Evolutionary conservation across 2,329 filamentous ascomycete species (phyloP), one percentile per base, ranked within the genome.

Genomic region (Alternaria angustiovoidea): DNA sequence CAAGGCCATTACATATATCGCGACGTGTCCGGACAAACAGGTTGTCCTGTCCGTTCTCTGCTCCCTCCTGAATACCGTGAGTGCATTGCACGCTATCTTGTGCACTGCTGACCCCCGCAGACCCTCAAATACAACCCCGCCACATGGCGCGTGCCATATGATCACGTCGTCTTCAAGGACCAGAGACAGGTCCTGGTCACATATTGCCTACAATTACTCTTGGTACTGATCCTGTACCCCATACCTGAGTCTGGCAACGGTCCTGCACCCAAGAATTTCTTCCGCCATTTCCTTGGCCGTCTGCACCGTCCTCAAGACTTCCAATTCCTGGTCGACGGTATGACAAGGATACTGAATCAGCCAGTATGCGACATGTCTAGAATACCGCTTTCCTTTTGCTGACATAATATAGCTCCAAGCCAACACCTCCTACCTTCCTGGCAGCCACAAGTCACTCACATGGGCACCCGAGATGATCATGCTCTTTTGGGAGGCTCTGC

Each of bases 391-490:
- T 20, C 7, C 28, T 3, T 18, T 53, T 32, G 51, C 74, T 80
- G 54, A 79, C 65, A 9, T 34, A 18, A 5, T 34, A 1, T 60
- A 87, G 83, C 88, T 97, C 63, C 93, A 96, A 80, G 90, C 93
- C 43, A 96, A 93, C 59, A 87, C 88, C 11, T 94, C 94, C 1
- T 97, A 97, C 76, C 87, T 97, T 2, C 93, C 94, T 0, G 92
- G 93, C 5, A 90, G 90, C 39, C 92, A 96, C 71, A 87, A 90
- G 48, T 87, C 91, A 0, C 83, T 92, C 53, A 92, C 92, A 73
- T 96, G 94, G 85, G 93, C 94, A 0, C 94, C 95, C 2, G 95
- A 99, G 79, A 96, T 96, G 82, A 89, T 98, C 56, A 95, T 97
- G 86, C 85, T 99, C 2, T 97, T 98, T 75, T 99, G 95, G 95